Percentiles rank a stretch among this genome's conserved stretches.
These are phyloP conservation scores for Cercospora nicotianae DNA, from an alignment of 2,329 filamentous ascomycete genomes.

Conservation along the genomic window DNA sequence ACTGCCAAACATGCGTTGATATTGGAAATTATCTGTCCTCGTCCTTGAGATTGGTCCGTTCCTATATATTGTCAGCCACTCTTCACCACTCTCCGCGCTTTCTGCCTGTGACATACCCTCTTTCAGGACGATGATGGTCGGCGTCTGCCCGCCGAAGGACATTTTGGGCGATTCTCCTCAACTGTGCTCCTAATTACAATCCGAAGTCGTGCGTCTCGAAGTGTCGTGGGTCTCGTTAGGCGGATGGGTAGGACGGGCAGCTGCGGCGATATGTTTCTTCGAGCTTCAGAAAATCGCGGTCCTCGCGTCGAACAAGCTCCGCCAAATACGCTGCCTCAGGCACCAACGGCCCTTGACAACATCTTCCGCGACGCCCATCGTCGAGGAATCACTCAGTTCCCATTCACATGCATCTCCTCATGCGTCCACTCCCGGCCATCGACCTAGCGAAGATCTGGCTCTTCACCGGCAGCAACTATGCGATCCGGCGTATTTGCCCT, in stretches of 20 bases:
- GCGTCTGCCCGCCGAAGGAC: conserved; percentile 97
- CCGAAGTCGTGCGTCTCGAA: background rate
- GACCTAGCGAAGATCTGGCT: background rate
- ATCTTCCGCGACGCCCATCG: background rate
- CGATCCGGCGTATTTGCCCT: background rate
- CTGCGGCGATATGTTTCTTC: conserved; percentile 9
- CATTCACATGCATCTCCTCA: background rate
- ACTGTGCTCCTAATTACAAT: background rate
- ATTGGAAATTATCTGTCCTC: conserved; percentile 94
- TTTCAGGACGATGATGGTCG: conserved; percentile 96
- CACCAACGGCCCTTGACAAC: background rate
- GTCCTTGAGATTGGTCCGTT: conserved; percentile 95
- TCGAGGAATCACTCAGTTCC: background rate
- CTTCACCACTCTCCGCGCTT: conserved; percentile 3
- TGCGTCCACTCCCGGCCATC: background rate
- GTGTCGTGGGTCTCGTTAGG: background rate
- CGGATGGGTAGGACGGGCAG: background rate
- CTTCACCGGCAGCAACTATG: background rate
- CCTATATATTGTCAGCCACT: conserved; percentile 55
- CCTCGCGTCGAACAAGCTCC: conserved; percentile 11
- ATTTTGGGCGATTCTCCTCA: conserved; percentile 51
- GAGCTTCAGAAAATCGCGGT: conserved; percentile 14
- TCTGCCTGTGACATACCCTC: conserved; percentile 65
- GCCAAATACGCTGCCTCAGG: background rate
- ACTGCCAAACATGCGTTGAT: conserved; percentile 98